Conservation (phyloP, 495 filamentous ascomycete genomes). For the Tuber melanosporum region DNA sequence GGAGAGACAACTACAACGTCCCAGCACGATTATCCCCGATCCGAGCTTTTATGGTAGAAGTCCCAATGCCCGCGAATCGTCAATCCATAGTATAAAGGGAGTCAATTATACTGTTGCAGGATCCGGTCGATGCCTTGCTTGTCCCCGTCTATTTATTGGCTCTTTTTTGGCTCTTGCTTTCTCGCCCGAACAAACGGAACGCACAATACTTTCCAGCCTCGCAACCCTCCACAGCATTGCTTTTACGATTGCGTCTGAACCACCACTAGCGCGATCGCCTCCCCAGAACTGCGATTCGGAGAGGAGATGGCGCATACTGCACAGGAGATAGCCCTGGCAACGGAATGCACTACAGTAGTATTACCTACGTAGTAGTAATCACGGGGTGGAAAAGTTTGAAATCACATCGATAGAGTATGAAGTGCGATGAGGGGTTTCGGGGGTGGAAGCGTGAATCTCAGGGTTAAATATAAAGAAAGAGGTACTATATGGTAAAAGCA, state of each 20-base stretch:
- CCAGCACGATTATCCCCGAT: not conserved
- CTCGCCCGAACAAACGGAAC: too few species aligned
- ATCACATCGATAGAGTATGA: not conserved
- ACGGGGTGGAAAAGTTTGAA: not conserved
- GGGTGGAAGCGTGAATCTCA: not conserved
- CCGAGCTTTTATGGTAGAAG: not conserved
- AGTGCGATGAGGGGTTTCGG: not conserved
- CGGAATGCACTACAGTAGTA: not conserved
- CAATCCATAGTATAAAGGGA: not conserved
- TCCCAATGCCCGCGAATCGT: not conserved
- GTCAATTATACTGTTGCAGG: not conserved
- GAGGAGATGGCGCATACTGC: not conserved
- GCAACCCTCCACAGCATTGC: too few species aligned
- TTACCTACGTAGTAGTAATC: not conserved
- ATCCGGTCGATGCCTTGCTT: not conserved
- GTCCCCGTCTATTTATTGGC: not conserved
- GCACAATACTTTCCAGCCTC: too few species aligned
- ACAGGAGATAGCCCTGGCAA: not conserved
- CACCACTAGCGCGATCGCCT: too few species aligned
- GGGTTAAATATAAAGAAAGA: not conserved
- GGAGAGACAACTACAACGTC: not conserved
- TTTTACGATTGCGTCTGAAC: too few species aligned
- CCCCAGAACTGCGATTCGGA: not conserved
- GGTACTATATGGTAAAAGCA: not conserved
- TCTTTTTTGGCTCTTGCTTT: not conserved